A percentile compares a stretch with the other conserved stretches of the same genome.
Evolutionary conservation across 208 protist genomes (phyloP).

Genomic region (Leishmania tropica): DNA sequence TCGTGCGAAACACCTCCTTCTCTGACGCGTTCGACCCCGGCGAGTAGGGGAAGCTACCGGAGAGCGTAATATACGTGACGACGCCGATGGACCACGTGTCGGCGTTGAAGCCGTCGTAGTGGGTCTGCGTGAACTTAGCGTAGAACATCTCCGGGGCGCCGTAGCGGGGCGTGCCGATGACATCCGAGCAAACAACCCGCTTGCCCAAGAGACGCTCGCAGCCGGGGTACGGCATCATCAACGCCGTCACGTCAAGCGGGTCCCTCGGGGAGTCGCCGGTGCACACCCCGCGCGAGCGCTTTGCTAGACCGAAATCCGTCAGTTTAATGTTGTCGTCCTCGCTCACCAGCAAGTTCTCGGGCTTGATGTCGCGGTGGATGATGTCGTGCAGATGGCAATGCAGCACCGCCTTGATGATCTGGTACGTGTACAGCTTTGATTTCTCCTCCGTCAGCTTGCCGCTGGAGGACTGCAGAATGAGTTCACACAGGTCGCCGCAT

Average conservation of each 20-base stretch:
- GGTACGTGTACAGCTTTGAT: constrained; percentile 87
- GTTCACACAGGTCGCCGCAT: constrained; percentile 88
- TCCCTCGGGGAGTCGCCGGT: constrained; percentile 60
- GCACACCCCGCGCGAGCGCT: constrained; percentile 78
- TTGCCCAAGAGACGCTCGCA: constrained; percentile 85
- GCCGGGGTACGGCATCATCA: constrained; percentile 81
- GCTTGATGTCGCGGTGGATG: constrained; percentile 93
- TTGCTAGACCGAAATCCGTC: constrained; percentile 92
- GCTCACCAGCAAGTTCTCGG: constrained; percentile 90
- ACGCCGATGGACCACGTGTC: constrained; percentile 98
- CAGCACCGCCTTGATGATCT: constrained; percentile 90
- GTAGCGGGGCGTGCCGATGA: constrained; percentile 92
- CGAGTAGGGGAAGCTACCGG: constrained; percentile 96
- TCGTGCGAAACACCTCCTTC: constrained; percentile 92
- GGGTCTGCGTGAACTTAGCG: constrained; percentile 90
- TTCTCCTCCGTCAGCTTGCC: constrained; percentile 85
- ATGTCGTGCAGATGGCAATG: constrained; percentile 93
- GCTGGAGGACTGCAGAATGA: constrained; percentile 79
- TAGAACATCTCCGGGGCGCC: constrained; percentile 93
- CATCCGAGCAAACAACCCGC: constrained; percentile 85
- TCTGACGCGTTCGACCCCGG: constrained; percentile 84
- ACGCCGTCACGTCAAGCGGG: constrained; percentile 62
- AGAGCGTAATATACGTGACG: constrained; percentile 97
- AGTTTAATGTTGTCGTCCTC: constrained; percentile 90
- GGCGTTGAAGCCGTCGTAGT: constrained; percentile 94